phyloP scores from a whole-genome alignment of 1,284 basidiomycete genomes.

The Tilletiaria anomala region DNA sequence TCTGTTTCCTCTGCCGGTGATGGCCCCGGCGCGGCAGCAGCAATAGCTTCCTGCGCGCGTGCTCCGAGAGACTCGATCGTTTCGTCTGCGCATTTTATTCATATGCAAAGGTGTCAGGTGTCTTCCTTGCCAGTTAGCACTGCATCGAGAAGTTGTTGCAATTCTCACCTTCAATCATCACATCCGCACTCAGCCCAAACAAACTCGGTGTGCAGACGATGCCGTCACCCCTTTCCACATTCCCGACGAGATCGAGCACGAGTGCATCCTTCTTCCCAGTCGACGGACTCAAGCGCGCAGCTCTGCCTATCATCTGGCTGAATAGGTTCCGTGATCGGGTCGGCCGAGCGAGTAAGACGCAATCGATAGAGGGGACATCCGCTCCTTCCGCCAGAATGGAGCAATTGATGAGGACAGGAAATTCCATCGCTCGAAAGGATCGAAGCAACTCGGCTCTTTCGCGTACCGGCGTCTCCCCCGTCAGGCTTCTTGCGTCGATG shows the following conservation, averaged over 20 bases:
- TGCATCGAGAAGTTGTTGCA: constrained; percentile 1
- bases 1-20: constrained; percentile 5
- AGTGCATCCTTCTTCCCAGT: constrained; percentile 74
- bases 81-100: constrained; percentile 8
- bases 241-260: constrained; percentile 84
- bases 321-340: constrained; percentile 78
- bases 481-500: constrained; percentile 70
- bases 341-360: constrained; percentile 58
- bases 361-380: constrained; percentile 53
- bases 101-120: background rate
- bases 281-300: constrained; percentile 66
- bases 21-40: background rate
- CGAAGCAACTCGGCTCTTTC: constrained; percentile 56
- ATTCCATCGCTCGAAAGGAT: constrained; percentile 57
- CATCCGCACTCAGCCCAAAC: constrained; percentile 66
- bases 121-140: background rate
- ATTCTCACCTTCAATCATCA: constrained; percentile 51
- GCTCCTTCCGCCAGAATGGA: constrained; percentile 52
- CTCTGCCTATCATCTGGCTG: constrained; percentile 90
- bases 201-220: constrained; percentile 68
- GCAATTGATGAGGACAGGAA: constrained; percentile 82
- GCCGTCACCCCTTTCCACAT: constrained; percentile 50
- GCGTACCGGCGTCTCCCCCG: constrained; percentile 50
- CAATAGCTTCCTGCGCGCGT: constrained; percentile 4
- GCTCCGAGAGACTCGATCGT: constrained; percentile 9